Conservation (phyloP, 306 rosid species). For the Oxytropis ochrocephala region DNA sequence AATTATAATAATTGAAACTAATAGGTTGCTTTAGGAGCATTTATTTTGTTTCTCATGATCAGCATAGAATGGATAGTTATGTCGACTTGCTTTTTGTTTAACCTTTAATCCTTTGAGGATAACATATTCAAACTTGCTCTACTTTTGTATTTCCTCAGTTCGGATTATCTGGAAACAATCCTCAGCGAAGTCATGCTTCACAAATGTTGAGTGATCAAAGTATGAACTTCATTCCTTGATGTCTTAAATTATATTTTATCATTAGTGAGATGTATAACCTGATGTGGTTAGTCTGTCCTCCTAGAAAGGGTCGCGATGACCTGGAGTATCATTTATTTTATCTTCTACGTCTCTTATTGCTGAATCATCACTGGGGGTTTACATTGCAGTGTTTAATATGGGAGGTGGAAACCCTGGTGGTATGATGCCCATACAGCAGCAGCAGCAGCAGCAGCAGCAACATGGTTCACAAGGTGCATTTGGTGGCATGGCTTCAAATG, state of each 20-base stretch:
- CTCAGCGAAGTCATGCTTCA: conserved; percentile 74
- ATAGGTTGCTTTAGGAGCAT: not conserved
- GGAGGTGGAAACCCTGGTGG: conserved; percentile 69
- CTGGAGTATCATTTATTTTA: not conserved
- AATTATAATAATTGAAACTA: not conserved
- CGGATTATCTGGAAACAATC: conserved; percentile 70
- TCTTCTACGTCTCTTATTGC: not conserved
- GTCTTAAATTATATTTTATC: not conserved
- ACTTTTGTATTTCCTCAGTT: conserved; percentile 34
- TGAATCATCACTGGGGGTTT: conserved; percentile 14
- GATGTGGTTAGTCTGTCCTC: not conserved
- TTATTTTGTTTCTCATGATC: not conserved
- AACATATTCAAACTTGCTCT: conserved; percentile 14
- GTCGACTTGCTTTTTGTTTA: not conserved
- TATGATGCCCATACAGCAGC: conserved; percentile 70
- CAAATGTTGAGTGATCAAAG: conserved; percentile 86
- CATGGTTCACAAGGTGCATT: conserved; percentile 67
- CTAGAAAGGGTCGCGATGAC: conserved; percentile 5
- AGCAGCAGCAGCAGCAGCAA: conserved; percentile 51
- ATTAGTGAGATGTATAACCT: not conserved
- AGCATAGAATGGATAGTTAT: not conserved
- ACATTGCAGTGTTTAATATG: conserved; percentile 71
- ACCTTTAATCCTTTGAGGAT: conserved; percentile 2
- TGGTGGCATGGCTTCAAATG: conserved; percentile 62
- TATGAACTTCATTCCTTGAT: conserved; percentile 30